Base-by-base conservation (phyloP, 176 grass and related monocot genomes). In the Pontederia crassipes region DNA sequence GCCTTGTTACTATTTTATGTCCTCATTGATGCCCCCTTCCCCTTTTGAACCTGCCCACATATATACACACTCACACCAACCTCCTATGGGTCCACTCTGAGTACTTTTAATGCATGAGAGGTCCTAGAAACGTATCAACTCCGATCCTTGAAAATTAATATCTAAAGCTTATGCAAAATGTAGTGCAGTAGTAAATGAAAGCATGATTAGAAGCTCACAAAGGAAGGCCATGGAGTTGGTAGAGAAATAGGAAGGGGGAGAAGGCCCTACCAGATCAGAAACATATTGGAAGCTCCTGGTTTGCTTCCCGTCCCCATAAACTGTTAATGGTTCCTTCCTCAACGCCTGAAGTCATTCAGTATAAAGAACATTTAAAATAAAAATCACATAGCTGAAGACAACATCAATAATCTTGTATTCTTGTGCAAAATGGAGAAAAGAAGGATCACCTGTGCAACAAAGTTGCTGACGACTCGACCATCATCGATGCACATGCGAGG, bases 261-360 rank as follows among this genome's bases (percentile, higher is more conserved):
- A 75, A 79, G n/a, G 27, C 46, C 81, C 61, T 77, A 95, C 91
- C 91, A 95, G 78, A 72, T 95, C 91, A 46, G 91, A 95, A 55
- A 95, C 86, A 80, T 90, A 95, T 55, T 95, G 91, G 69, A 95
- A 95, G 83, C 91, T 95, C 91, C 91, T 74, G 26, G 91, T 95
- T 47, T 95, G 91, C 80, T 95, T 87, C 46, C 91, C 91, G 62
- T 95, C 91, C 55, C 91, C 91, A 24, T 95, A 95, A 46, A 95
- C 91, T 53, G 91, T 95, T 69, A 90, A 8, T 10, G 91, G 91
- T 48, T 90, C 86, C 80, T 95, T 95, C 65, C 91, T 77, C 66
- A 95, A 69, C 12, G 91, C 91, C 91, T 90, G 72, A 76, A 35
- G 8, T 52, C 50, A 61, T 67, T 58, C 10, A 53, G 6, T 10